phyloP scores from a whole-genome alignment of 192 early-diverging fungal genomes.

The Umbelopsis ramanniana region DNA sequence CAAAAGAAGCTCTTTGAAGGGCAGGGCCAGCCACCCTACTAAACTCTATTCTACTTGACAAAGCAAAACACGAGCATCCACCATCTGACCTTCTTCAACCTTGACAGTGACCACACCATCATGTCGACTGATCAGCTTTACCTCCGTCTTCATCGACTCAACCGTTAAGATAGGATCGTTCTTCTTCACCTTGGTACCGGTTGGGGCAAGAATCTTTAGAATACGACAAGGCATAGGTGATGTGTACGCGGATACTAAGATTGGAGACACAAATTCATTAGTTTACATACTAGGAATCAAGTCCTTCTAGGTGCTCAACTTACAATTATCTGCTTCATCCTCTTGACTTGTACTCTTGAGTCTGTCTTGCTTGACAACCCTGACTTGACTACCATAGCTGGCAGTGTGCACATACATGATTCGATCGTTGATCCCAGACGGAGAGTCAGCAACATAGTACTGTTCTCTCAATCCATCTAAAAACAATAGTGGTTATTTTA shows the following conservation, averaged over 20 bases:
- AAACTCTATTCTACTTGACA: constrained; percentile 46
- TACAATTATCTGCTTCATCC: constrained; percentile 41
- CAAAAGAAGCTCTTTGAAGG: background rate
- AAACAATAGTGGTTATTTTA: background rate
- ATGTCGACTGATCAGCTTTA: constrained; percentile 56
- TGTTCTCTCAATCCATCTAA: constrained; percentile 52
- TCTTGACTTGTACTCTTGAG: constrained; percentile 43
- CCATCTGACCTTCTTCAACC: constrained; percentile 62
- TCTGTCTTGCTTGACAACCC: constrained; percentile 47
- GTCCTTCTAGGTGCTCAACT: no score
- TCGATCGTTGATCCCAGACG: constrained; percentile 43
- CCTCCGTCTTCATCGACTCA: constrained; percentile 72
- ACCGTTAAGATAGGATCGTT: constrained; percentile 63
- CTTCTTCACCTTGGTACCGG: constrained; percentile 56
- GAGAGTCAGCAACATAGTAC: constrained; percentile 49
- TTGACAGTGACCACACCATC: constrained; percentile 57
- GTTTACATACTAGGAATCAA: no score
- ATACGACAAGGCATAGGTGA: constrained; percentile 69
- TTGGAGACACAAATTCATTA: background rate
- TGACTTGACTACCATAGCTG: constrained; percentile 49
- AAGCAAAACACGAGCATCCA: constrained; percentile 60
- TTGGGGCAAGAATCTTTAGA: constrained; percentile 56
- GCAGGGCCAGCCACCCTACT: background rate
- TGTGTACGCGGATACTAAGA: constrained; percentile 55
- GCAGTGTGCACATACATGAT: constrained; percentile 53